Percentiles rank a stretch among this genome's conserved stretches.
phyloP scores from a whole-genome alignment of 352 stramenopile genomes.

The Phytophthora pini region DNA sequence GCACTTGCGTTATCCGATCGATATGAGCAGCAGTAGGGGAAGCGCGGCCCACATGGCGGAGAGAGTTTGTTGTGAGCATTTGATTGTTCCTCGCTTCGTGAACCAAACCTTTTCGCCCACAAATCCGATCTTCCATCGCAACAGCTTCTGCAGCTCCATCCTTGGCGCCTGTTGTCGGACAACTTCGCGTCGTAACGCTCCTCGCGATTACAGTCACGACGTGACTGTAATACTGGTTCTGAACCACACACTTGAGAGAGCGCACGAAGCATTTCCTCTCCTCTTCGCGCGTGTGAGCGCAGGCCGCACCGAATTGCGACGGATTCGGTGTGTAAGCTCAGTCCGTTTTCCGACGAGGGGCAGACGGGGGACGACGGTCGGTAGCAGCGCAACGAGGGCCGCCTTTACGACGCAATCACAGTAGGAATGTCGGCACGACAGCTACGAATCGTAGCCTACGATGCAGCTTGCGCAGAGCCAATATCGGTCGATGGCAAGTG shows the following conservation, averaged over 20 bases:
- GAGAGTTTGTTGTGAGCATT: slow-evolving; percentile 22
- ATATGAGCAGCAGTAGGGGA: slow-evolving; percentile 23
- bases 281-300: neutral
- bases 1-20: slow-evolving; percentile 20
- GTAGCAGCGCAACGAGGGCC: neutral
- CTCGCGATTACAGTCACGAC: neutral
- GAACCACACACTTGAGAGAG: neutral
- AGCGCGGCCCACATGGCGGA: slow-evolving; percentile 12
- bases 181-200: slow-evolving; percentile 4
- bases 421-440: neutral
- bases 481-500: too few relatives aligned
- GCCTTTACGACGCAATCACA: slow-evolving; percentile 12
- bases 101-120: slow-evolving; percentile 11
- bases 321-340: slow-evolving; percentile 17
- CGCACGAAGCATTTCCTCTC: neutral
- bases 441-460: too few relatives aligned
- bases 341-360: neutral
- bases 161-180: neutral
- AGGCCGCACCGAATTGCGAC: neutral
- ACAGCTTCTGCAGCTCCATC: slow-evolving; percentile 21
- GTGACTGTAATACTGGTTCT: too few relatives aligned
- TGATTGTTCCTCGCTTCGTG: slow-evolving; percentile 27
- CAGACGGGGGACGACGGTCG: slow-evolving; percentile 1
- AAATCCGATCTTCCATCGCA: slow-evolving; percentile 24
- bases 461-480: neutral